Evolutionary conservation across 371 early-diverging fungal genomes (phyloP).

Genomic region (Smittium culicis): DNA sequence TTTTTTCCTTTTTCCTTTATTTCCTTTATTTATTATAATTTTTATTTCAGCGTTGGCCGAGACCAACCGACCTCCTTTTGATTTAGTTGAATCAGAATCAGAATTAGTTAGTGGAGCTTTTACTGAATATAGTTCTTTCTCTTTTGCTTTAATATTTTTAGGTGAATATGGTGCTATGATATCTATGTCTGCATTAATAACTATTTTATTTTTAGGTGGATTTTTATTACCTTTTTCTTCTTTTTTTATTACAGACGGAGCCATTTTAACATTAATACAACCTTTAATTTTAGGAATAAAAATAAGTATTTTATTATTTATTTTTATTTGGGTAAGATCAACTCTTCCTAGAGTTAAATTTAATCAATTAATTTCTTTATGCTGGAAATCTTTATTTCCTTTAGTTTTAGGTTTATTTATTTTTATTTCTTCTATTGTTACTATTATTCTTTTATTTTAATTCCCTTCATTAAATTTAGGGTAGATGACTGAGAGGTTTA

Average conservation of each 20-base stretch:
- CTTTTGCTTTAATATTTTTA: constrained; percentile 29
- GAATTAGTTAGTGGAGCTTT: constrained; percentile 33
- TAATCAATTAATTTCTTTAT: constrained; percentile 31
- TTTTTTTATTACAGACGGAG: constrained; percentile 12
- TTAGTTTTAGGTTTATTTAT: constrained; percentile 30
- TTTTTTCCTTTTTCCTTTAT: constrained; percentile 29
- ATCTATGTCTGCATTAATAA: constrained; percentile 15
- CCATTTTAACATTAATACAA: constrained; percentile 12
- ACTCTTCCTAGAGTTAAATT: constrained; percentile 24
- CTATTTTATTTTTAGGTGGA: constrained; percentile 17
- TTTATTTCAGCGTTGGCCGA: constrained; percentile 28
- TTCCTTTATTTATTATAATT: constrained; percentile 29
- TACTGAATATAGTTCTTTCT: constrained; percentile 23
- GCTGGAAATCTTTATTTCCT: constrained; percentile 27
- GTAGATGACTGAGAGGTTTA: constrained; percentile 34
- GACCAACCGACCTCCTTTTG: constrained; percentile 31
- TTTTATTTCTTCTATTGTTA: constrained; percentile 24
- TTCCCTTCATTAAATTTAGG: constrained; percentile 14
- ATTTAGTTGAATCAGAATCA: constrained; percentile 32
- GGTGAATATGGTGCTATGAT: constrained; percentile 26
- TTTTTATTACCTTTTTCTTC: constrained; percentile 14
- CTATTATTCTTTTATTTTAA: constrained; percentile 16
- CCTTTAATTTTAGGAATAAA: constrained; percentile 17
- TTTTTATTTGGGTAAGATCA: constrained; percentile 22
- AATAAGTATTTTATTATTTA: constrained; percentile 16